phyloP scores from a whole-genome alignment of 176 grass and related monocot species.

The Hyparrhenia diplandra region DNA sequence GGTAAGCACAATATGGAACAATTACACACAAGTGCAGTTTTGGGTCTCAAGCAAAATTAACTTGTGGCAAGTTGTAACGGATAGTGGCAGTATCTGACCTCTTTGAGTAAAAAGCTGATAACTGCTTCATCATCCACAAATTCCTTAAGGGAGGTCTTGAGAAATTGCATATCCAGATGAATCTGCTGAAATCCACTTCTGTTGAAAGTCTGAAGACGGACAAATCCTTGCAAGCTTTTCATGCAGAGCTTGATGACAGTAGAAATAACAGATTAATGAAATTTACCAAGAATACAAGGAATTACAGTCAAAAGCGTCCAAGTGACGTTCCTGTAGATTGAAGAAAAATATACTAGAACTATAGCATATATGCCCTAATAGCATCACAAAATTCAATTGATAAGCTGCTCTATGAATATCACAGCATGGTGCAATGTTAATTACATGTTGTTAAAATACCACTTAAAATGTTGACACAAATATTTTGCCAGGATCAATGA shows the following conservation, averaged over 20 bases:
- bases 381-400: constrained; percentile 4
- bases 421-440: background rate
- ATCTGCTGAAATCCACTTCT: constrained; percentile 99
- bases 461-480: background rate
- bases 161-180: constrained; percentile 96
- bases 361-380: background rate
- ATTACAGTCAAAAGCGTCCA: constrained; percentile 17
- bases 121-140: constrained; percentile 91
- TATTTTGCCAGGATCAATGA: background rate
- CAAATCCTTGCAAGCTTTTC: constrained; percentile 99
- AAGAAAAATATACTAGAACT: constrained; percentile 9
- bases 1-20: constrained; percentile 3
- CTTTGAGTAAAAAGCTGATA: constrained; percentile 94
- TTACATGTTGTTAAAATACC: background rate
- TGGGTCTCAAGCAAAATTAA: constrained; percentile 1
- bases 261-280: constrained; percentile 94
- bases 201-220: constrained; percentile 95
- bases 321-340: background rate
- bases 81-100: constrained; percentile 48
- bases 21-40: background rate
- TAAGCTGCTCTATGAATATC: background rate
- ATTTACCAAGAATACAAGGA: constrained; percentile 25
- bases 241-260: constrained; percentile 80
- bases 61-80: background rate
- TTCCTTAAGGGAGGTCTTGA: constrained; percentile 86